Evolutionary conservation across 345 rosid species (phyloP), one percentile per base, ranked within the genome.

Genomic region (Streptanthus diversifolius): DNA sequence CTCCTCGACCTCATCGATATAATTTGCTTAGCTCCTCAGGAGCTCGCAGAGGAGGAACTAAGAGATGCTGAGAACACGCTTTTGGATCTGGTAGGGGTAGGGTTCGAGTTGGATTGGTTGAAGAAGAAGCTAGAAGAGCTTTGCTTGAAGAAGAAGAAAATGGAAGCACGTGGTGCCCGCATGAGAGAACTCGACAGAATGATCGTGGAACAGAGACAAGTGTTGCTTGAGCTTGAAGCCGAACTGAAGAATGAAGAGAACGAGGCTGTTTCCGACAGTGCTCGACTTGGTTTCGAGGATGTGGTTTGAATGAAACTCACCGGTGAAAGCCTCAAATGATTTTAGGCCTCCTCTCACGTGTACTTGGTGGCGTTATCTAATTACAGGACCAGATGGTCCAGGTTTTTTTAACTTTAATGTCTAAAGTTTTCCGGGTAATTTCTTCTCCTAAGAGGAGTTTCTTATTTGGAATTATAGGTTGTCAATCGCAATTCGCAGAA

Each of bases 41-140:
- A 72, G 30, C 33, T 78, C 15, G 53, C 77, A 4, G 70, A 67
- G 65, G 77, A 78, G 25, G 77, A 78, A 2, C 52, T 78, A 44
- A 21, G 22, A 18, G 63, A 52, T 7, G 70, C 72, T 21, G 66
- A 72, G 68, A 72, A 61, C 60, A 61, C 37, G 9, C 35, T 77
- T 54, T 7, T 12, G 63, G 81, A 77, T 8, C 66, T 77, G 19
- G 68, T 1, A 15, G 68, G 73, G 55, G 74, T 51, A 24, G 81
- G 81, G 40, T 67, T 77, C 33, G 19, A 77, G 59, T 30, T 77
- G 64, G 74, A 77, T 39, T 77, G 81, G 81, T 61, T 72, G 36
- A 77, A 72, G 60, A 63, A 4, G 14, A 76, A 63, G 54, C 57
- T 76, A 7, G 75, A 54, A 15, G 81, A 72, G 35, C 49, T 66